phyloP scores from a whole-genome alignment of 1,284 basidiomycete species.

The Malassezia equina region DNA sequence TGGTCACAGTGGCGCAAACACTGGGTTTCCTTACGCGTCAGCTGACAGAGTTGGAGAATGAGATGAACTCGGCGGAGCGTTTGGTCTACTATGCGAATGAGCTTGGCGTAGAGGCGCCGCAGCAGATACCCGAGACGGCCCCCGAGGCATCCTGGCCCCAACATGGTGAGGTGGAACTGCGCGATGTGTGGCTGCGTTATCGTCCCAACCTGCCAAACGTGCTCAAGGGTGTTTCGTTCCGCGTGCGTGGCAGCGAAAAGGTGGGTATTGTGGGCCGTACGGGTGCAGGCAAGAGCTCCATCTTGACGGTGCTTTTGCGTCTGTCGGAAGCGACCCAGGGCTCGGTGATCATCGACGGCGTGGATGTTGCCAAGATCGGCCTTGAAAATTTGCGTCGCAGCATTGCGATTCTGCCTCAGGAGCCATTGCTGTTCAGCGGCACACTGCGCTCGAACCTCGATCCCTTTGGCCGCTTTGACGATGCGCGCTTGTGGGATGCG shows the following conservation, averaged over 20 bases:
- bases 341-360: slow-evolving; percentile 61
- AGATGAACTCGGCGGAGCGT: slow-evolving; percentile 47
- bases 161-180: slow-evolving; percentile 41
- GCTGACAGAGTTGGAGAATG: slow-evolving; percentile 49
- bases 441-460: slow-evolving; percentile 49
- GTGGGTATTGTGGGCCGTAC: slow-evolving; percentile 53
- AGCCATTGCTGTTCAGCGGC: slow-evolving; percentile 48
- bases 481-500: slow-evolving; percentile 45
- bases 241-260: slow-evolving; percentile 52
- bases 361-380: slow-evolving; percentile 54
- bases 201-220: slow-evolving; percentile 52
- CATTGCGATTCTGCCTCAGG: slow-evolving; percentile 41
- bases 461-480: slow-evolving; percentile 46
- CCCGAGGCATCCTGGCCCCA: slow-evolving; percentile 42
- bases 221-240: slow-evolving; percentile 50
- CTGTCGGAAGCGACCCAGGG: slow-evolving; percentile 61
- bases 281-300: slow-evolving; percentile 60
- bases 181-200: slow-evolving; percentile 50
- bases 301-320: slow-evolving; percentile 63
- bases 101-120: slow-evolving; percentile 43
- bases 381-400: slow-evolving; percentile 46
- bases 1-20: slow-evolving; percentile 37
- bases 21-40: slow-evolving; percentile 47
- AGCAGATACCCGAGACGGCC: slow-evolving; percentile 27
- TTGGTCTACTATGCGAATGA: slow-evolving; percentile 41